Conservation (phyloP, 257 asterid genomes). For the Solanum clarkiae region DNA sequence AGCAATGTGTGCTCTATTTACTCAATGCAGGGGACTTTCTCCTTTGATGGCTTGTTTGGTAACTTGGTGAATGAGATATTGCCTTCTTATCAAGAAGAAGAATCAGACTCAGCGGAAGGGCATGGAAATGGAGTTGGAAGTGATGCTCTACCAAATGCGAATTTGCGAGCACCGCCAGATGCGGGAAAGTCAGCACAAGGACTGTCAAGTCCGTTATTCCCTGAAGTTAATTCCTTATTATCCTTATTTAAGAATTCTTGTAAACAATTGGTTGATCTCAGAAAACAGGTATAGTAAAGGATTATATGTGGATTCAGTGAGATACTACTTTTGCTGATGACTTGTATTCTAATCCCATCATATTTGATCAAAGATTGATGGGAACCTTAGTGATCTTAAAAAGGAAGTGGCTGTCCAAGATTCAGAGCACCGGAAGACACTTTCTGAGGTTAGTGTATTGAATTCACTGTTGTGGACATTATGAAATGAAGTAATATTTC, state of each 20-base stretch:
- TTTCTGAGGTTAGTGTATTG: constrained; percentile 54
- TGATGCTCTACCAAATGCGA: constrained; percentile 64
- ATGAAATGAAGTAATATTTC: not conserved
- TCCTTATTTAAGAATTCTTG: constrained; percentile 83
- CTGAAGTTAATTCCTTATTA: constrained; percentile 84
- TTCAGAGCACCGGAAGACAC: constrained; percentile 88
- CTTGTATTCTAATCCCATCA: constrained; percentile 10
- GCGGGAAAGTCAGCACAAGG: constrained; percentile 49
- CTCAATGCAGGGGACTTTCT: constrained; percentile 72
- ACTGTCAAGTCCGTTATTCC: constrained; percentile 55
- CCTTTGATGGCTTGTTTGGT: constrained; percentile 89
- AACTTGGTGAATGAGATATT: constrained; percentile 78
- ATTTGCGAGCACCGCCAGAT: constrained; percentile 52
- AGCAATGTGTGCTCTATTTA: not conserved
- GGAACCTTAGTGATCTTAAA: constrained; percentile 67
- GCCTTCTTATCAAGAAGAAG: constrained; percentile 82
- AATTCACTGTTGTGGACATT: not conserved
- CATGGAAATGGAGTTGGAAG: constrained; percentile 29
- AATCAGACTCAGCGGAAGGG: constrained; percentile 51
- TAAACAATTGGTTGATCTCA: constrained; percentile 70
- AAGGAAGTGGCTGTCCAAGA: constrained; percentile 81
- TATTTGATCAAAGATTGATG: constrained; percentile 56
- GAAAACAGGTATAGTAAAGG: constrained; percentile 48
- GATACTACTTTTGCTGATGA: not conserved
- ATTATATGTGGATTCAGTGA: not conserved